These are phyloP conservation scores for Gremmenia infestans DNA, from an alignment of 2,329 filamentous ascomycete genomes.

Conservation along the genomic window DNA sequence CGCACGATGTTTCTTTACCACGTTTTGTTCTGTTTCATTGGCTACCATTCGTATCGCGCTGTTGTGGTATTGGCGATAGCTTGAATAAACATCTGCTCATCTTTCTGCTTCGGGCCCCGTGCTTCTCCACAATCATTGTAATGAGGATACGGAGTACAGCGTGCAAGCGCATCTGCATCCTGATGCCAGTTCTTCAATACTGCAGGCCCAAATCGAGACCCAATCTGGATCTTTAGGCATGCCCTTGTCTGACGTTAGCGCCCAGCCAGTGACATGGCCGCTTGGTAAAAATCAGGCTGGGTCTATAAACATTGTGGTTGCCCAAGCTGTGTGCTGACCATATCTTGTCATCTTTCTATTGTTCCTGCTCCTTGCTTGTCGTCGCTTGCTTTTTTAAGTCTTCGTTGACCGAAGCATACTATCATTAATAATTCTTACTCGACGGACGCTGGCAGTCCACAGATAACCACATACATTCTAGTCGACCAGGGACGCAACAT, in stretches of 20 bases:
- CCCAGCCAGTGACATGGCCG: conserved; percentile 16
- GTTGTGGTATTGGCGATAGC: conserved; percentile 12
- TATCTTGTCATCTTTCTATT: conserved; percentile 19
- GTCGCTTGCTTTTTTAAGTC: conserved; percentile 23
- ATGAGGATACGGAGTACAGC: background rate
- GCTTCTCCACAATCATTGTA: background rate
- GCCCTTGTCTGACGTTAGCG: conserved; percentile 21
- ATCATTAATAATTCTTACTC: conserved; percentile 30
- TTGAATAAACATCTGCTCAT: conserved; percentile 14
- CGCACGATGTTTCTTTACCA: conserved; percentile 1
- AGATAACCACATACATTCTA: conserved; percentile 17
- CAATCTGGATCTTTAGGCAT: conserved; percentile 2
- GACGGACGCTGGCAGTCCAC: conserved; percentile 27
- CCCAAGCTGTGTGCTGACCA: conserved; percentile 17
- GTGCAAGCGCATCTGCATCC: conserved; percentile 13
- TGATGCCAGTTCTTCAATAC: conserved; percentile 8
- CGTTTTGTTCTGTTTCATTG: conserved; percentile 10
- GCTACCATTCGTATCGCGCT: conserved; percentile 1
- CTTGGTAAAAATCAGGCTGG: conserved; percentile 7
- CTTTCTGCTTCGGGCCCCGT: conserved; percentile 8
- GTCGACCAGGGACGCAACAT: conserved; percentile 16
- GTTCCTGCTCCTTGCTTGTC: conserved; percentile 10
- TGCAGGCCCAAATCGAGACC: conserved; percentile 11
- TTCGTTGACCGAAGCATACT: conserved; percentile 35
- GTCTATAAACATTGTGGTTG: conserved; percentile 25